These are phyloP conservation scores for Stachybotrys echinatus DNA, from an alignment of 2,329 filamentous ascomycete species.

Conservation along the genomic window DNA sequence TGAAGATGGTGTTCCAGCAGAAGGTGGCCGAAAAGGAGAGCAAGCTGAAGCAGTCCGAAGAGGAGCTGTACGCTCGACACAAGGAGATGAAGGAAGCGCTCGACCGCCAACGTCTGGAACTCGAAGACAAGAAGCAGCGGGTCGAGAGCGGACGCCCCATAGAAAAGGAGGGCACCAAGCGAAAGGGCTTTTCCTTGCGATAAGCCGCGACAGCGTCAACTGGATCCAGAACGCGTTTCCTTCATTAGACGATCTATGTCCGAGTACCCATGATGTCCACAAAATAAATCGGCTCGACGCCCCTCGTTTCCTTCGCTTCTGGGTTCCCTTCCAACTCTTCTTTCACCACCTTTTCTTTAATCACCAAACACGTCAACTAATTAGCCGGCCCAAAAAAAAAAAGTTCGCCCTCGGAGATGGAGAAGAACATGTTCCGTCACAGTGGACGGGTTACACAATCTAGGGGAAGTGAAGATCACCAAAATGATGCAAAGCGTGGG, in stretches of 20 bases:
- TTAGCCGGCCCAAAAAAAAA: conserved; percentile 27
- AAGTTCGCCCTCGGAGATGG: conserved; percentile 24
- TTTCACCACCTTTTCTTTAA: conserved; percentile 32
- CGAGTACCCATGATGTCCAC: conserved; percentile 54
- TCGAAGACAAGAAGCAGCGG: conserved; percentile 97
- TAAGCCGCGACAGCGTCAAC: conserved; percentile 43
- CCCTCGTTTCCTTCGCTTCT: conserved; percentile 44
- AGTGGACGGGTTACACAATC: no score
- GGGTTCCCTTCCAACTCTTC: conserved; percentile 28
- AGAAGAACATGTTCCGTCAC: conserved; percentile 10
- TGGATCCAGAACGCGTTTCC: conserved; percentile 13
- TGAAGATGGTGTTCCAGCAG: conserved; percentile 99
- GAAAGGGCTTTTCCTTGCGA: conserved; percentile 98
- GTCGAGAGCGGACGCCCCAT: conserved; percentile 92
- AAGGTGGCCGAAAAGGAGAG: conserved; percentile 99
- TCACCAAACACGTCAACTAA: conserved; percentile 30
- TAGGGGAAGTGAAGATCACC: no score
- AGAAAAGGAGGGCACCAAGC: conserved; percentile 90
- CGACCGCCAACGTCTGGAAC: conserved; percentile 86
- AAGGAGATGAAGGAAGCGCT: conserved; percentile 99
- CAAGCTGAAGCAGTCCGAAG: conserved; percentile 98
- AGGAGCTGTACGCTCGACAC: conserved; percentile 96
- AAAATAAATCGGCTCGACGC: conserved; percentile 55
- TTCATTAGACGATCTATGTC: conserved; percentile 46
- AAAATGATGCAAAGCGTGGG: no score